Base-by-base conservation (phyloP, 1,139 yeast species). In the Nematodospora anomalae region DNA sequence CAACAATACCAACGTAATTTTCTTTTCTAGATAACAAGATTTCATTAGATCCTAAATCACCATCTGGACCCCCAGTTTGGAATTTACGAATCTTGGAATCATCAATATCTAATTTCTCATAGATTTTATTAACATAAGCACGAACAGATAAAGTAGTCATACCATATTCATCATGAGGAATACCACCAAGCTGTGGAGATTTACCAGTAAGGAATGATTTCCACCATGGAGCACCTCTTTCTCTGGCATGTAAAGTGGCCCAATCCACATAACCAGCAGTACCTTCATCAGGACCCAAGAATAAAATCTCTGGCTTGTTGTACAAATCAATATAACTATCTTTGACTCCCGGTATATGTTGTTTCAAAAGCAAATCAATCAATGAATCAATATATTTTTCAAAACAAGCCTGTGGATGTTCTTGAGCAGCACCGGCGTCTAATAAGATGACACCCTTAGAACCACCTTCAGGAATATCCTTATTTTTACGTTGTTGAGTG, bases 41-140 rank as follows among this genome's bases (percentile, higher is more conserved):
- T 67, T 92, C 98, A 60, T 90, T 90, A 33, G 96, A 86, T 26
- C 98, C 98, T 54, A 92, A 75, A 64, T 92, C 98, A 55, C 98
- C 98, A 65, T 92, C 97, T 45, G 98, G 98, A 32, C 98, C 98
- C 65, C 97, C 98, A 40, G 97, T 92, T 70, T 92, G 98, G 57
- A 92, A 71, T 66, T 92, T 92, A 53, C 74, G 75, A 42, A 90
- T 76, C 30, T 57, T 56, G 25, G 76, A 65, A 43, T 76, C 65
- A 47, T 83, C 79, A 45, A 90, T 69, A 29, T 64, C 60, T 44
- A 84, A 74, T 60, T 88, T 86, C 51, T 87, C 84, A 62, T 90
- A 92, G 44, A 90, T 82, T 57, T 88, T 87, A 60, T 86, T 83
- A 41, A 92, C 95, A 60, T 83, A 92, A 37, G 96, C 87, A 55